Evolutionary conservation across 768 basidiomycete genomes (phyloP), one percentile per base, ranked within the genome.

Genomic region (Cubamyces sp.): DNA sequence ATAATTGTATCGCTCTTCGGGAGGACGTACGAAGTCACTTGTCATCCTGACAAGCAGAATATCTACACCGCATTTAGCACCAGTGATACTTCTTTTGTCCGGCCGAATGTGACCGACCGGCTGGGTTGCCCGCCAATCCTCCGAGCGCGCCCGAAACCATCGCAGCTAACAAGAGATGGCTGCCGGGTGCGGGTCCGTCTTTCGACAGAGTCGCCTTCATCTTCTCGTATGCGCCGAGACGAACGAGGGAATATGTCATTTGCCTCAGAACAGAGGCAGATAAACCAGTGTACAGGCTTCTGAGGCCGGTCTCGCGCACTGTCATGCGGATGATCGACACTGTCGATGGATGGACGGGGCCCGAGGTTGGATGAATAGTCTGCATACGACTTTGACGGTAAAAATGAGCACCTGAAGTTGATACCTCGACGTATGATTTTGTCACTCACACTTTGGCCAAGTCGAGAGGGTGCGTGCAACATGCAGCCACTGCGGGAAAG

Each of bases 231-330:
- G 80, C 84, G 23, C 93, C 93, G 30, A 95, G 76, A 34, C 94
- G 86, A 55, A 93, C 91, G 48, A 95, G 84, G 0, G 92, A 92
- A 70, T 96, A 96, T 11, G 92, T 87, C 92, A 95, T 94, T 76
- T 96, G 94, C 54, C 94, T 84, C 73, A 94, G 79, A 23, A 94
- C 74, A 3, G 93, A 92, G 5, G 93, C 93, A 5, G 87, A 86
- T 37, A 94, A 81, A 23, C 94, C 94, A 12, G 88, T 86, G 68
- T 91, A 94, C 25, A 95, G 75, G 64, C 91, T 90, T 59, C 81
- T 81, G 64, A 92, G 70, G 64, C 94, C 93, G 19, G 85, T 84
- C 64, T 86, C 79, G 16, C 80, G 75, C 37, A 95, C 76, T 16
- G 92, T 90, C 57, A 76, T 76, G 48, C 82, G 82, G 48, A 95